Conservation (phyloP, 2,329 filamentous ascomycete genomes). For the Fusarium sp. region DNA sequence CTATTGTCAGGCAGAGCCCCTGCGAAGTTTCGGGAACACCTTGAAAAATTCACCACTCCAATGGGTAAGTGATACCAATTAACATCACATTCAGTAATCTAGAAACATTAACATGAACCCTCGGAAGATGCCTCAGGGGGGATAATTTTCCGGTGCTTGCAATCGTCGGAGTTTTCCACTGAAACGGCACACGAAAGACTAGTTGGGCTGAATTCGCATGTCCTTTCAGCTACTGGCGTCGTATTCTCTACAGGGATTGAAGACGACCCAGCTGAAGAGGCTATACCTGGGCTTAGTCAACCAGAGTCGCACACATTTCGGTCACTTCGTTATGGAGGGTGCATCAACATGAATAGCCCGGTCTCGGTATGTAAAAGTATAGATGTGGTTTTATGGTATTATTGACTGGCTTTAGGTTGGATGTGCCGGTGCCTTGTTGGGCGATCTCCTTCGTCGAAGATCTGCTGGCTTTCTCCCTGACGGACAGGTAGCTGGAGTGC, state of each 20-base stretch:
- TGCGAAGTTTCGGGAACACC: conserved; percentile 50
- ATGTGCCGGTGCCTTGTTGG: conserved; percentile 88
- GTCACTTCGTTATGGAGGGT: conserved; percentile 74
- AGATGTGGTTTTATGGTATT: neutral
- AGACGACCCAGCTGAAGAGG: conserved; percentile 6
- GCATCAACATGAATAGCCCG: conserved; percentile 78
- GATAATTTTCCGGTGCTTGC: conserved; percentile 70
- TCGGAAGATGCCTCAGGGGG: conserved; percentile 11
- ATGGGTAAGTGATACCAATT: conserved; percentile 17
- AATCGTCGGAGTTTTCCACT: conserved; percentile 77
- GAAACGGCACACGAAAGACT: conserved; percentile 75
- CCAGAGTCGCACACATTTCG: conserved; percentile 66
- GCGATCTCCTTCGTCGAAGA: conserved; percentile 73
- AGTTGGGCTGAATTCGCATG: conserved; percentile 52
- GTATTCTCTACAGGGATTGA: conserved; percentile 36
- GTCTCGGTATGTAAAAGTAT: conserved; percentile 64
- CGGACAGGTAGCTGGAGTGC: conserved; percentile 60
- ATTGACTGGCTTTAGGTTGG: conserved; percentile 66
- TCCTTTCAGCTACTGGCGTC: conserved; percentile 23
- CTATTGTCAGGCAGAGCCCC: conserved; percentile 62
- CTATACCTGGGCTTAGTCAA: conserved; percentile 53
- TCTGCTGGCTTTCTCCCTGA: conserved; percentile 71
- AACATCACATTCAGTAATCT: neutral
- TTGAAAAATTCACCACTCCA: conserved; percentile 42
- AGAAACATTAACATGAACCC: conserved; percentile 2